phyloP scores from a whole-genome alignment of 345 rosid species.

The Garcia nutans region DNA sequence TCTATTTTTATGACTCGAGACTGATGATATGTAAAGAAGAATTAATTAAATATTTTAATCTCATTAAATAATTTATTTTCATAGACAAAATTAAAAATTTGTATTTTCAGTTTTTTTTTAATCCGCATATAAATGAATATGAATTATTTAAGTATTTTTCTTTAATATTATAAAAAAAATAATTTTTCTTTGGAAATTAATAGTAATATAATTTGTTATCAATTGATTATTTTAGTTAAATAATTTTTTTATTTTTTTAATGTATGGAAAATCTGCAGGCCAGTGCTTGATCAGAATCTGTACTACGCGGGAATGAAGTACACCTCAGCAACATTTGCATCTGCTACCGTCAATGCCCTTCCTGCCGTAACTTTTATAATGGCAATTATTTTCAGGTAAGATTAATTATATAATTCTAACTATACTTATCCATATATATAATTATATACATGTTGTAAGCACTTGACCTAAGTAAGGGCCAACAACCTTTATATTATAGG shows the following conservation, averaged over 20 bases:
- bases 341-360: conserved; percentile 66
- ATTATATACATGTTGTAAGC: neutral
- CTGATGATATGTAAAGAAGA: too few species aligned
- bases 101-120: too few species aligned
- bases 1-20: too few species aligned
- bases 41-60: too few species aligned
- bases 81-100: too few species aligned
- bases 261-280: conserved; percentile 43
- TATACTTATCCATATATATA: neutral
- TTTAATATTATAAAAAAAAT: too few species aligned
- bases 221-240: neutral
- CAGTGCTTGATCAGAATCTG: conserved; percentile 84
- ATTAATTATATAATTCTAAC: neutral
- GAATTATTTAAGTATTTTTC: too few species aligned
- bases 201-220: neutral
- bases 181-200: neutral
- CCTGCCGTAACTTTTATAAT: conserved; percentile 84
- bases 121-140: too few species aligned
- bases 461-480: neutral
- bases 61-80: too few species aligned
- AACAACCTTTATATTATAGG: neutral
- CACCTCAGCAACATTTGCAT: conserved; percentile 82
- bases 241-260: conserved; percentile 4
- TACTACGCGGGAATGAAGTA: conserved; percentile 79
- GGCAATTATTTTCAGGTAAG: conserved; percentile 83